Percentiles rank a stretch among this genome's conserved stretches.
phyloP scores from a whole-genome alignment of 2,329 filamentous ascomycete species.

The Neonectria ditissima region DNA sequence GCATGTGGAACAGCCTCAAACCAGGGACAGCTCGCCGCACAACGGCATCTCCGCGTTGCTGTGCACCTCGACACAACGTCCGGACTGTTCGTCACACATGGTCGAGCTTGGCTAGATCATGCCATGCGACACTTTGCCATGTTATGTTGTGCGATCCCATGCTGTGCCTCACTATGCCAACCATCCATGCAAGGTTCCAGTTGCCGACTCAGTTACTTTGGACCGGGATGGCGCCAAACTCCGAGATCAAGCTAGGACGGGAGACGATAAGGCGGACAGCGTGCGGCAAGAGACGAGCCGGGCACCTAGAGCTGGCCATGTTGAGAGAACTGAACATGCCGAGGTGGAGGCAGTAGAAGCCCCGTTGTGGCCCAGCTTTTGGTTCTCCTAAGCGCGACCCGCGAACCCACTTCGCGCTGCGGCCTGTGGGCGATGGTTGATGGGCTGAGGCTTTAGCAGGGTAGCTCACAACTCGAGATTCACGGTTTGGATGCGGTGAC shows the following conservation, averaged over 20 bases:
- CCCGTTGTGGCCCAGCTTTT: slow-evolving; percentile 3
- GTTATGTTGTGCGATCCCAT: slow-evolving; percentile 32
- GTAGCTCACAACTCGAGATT: not conserved
- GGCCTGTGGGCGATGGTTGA: slow-evolving; percentile 4
- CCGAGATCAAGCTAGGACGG: slow-evolving; percentile 26
- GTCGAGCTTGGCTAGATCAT: slow-evolving; percentile 33
- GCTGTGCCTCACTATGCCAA: slow-evolving; percentile 16
- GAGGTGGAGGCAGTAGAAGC: slow-evolving; percentile 2
- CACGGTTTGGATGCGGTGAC: not conserved
- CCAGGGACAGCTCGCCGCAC: slow-evolving; percentile 33
- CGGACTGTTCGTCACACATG: slow-evolving; percentile 37
- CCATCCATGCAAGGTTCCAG: slow-evolving; percentile 8
- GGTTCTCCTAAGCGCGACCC: not conserved
- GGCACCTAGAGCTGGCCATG: not conserved
- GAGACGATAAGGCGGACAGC: slow-evolving; percentile 25
- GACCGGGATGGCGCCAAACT: slow-evolving; percentile 24
- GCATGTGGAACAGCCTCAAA: slow-evolving; percentile 31
- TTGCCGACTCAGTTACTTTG: slow-evolving; percentile 34
- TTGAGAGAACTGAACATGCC: slow-evolving; percentile 3
- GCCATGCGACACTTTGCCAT: slow-evolving; percentile 29
- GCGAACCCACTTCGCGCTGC: not conserved
- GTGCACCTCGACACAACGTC: slow-evolving; percentile 37
- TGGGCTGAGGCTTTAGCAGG: slow-evolving; percentile 7
- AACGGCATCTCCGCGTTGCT: slow-evolving; percentile 36
- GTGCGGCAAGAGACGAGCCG: slow-evolving; percentile 20